These are phyloP conservation scores for Talaromyces islandicus DNA, from an alignment of 2,329 filamentous ascomycete species.

Conservation along the genomic window DNA sequence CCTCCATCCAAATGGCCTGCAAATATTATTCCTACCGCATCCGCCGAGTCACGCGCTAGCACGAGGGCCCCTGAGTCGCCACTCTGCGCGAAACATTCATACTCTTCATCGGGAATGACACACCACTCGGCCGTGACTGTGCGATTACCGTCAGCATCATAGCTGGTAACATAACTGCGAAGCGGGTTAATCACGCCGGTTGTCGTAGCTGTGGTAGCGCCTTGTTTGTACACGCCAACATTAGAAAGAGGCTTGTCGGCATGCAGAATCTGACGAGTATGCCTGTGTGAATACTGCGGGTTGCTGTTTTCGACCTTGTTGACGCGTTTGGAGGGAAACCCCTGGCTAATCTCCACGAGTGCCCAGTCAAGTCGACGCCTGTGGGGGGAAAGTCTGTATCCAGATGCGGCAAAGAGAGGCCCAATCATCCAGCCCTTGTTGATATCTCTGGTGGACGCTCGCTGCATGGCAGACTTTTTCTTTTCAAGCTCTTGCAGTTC, in stretches of 20 bases:
- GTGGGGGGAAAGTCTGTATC: slow-evolving; percentile 2
- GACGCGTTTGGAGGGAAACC: background rate
- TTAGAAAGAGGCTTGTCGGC: background rate
- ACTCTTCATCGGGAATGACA: background rate
- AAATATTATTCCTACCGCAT: slow-evolving; percentile 6
- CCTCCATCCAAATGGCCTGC: slow-evolving; percentile 1
- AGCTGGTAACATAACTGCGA: slow-evolving; percentile 5
- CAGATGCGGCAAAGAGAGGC: slow-evolving; percentile 4
- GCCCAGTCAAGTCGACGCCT: slow-evolving; percentile 8
- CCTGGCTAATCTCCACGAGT: slow-evolving; percentile 1
- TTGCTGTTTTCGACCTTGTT: slow-evolving; percentile 2
- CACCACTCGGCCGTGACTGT: slow-evolving; percentile 6
- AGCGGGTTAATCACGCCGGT: slow-evolving; percentile 1
- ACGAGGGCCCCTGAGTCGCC: slow-evolving; percentile 8
- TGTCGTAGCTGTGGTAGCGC: background rate
- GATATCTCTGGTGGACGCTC: background rate
- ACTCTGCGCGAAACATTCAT: background rate
- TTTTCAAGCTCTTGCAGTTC: background rate
- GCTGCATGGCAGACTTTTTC: background rate
- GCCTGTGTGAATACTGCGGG: background rate
- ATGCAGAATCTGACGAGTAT: slow-evolving; percentile 1
- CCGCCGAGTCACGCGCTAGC: background rate
- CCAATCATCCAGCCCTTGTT: background rate
- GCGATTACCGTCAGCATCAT: slow-evolving; percentile 1
- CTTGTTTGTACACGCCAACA: slow-evolving; percentile 4